Percentiles rank a stretch among this genome's conserved stretches.
These are phyloP conservation scores for Saitozyma podzolica DNA, from an alignment of 768 basidiomycete genomes.

Conservation along the genomic window DNA sequence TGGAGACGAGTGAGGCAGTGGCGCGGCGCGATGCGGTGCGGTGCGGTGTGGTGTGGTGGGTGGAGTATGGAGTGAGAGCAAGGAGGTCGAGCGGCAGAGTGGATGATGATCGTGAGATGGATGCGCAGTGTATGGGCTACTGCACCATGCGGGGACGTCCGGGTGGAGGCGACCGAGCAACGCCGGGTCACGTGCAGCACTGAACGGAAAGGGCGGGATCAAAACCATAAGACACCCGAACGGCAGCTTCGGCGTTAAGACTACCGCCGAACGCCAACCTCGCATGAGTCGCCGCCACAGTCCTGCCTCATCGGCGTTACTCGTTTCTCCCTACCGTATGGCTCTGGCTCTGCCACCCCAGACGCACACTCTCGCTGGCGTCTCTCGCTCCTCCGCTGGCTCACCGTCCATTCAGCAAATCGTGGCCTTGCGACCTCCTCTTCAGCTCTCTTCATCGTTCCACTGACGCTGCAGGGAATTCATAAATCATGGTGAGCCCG, in stretches of 20 bases:
- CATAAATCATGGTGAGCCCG: conserved; percentile 10
- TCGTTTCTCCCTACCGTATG: background rate
- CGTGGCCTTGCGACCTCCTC: background rate
- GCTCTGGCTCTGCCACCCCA: background rate
- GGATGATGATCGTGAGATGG: background rate
- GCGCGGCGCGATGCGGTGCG: background rate
- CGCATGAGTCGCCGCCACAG: background rate
- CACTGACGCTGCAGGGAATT: conserved; percentile 5
- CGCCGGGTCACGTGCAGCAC: background rate
- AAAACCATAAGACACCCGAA: background rate
- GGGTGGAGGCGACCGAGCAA: background rate
- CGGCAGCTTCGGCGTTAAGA: background rate
- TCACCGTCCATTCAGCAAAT: background rate
- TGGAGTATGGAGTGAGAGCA: background rate
- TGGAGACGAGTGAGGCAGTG: background rate
- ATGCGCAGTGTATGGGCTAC: too few species aligned
- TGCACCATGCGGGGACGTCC: background rate
- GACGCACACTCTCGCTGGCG: background rate
- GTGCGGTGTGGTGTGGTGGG: too few species aligned
- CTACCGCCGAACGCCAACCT: too few species aligned
- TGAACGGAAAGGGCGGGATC: background rate
- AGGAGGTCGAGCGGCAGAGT: background rate
- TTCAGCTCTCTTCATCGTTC: background rate
- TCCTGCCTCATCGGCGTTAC: background rate
- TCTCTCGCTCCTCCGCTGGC: too few species aligned